These are phyloP conservation scores for Termitomyces sp. DNA, from an alignment of 768 basidiomycete species.

Conservation along the genomic window DNA sequence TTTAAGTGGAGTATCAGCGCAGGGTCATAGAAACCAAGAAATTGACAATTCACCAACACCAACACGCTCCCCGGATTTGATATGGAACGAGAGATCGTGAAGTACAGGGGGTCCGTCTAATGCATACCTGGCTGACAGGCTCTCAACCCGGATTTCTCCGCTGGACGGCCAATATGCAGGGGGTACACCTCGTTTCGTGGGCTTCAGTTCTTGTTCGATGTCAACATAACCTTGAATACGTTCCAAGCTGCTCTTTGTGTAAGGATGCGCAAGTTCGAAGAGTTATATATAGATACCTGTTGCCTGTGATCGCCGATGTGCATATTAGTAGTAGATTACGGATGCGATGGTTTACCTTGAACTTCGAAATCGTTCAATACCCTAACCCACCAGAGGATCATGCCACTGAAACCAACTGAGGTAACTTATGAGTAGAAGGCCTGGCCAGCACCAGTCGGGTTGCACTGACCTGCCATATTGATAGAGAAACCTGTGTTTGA, in stretches of 20 bases:
- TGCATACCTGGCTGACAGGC: slow-evolving; percentile 57
- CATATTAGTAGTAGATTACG: slow-evolving; percentile 21
- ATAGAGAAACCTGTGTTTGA: slow-evolving; percentile 52
- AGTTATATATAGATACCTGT: slow-evolving; percentile 33
- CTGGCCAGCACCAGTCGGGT: slow-evolving; percentile 18
- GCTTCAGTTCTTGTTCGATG: slow-evolving; percentile 55
- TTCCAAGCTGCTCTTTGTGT: slow-evolving; percentile 43
- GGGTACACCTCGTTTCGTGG: slow-evolving; percentile 42
- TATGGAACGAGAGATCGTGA: slow-evolving; percentile 47
- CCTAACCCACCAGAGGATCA: slow-evolving; percentile 52
- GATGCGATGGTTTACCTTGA: slow-evolving; percentile 24
- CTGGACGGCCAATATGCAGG: slow-evolving; percentile 69
- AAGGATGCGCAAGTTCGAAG: background rate
- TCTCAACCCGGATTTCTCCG: slow-evolving; percentile 52
- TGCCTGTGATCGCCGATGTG: slow-evolving; percentile 28
- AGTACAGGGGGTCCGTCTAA: slow-evolving; percentile 54
- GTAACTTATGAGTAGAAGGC: background rate
- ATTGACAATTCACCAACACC: slow-evolving; percentile 37
- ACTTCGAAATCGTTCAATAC: slow-evolving; percentile 45
- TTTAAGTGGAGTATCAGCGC: background rate
- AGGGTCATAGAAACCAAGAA: background rate
- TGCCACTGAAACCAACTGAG: slow-evolving; percentile 49
- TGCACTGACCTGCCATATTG: slow-evolving; percentile 43
- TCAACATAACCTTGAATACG: slow-evolving; percentile 67
- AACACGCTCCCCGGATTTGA: slow-evolving; percentile 57